Evolutionary conservation across 345 rosid genomes (phyloP), one percentile per base, ranked within the genome.

Genomic region (Erodium maritimum): DNA sequence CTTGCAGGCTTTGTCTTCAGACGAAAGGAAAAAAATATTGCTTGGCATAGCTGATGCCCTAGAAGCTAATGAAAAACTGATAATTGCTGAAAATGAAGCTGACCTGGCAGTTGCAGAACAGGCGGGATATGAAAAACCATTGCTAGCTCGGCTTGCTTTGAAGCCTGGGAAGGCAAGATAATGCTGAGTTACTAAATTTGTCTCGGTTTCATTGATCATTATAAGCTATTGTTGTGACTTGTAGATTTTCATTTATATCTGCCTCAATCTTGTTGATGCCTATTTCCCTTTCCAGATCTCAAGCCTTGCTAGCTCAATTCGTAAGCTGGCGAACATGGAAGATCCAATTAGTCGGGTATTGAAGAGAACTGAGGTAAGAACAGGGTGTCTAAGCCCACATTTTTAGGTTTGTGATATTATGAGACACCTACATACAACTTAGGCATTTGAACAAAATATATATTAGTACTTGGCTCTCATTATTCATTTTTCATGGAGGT

Each of bases 251-350:
- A 14, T 42, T 7, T 42, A 42, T 42, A 42, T 42, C 14, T 9
- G 48, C 14, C 48, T 42, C 48, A 42, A 42, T 42, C 48, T 42
- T 10, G 17, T 42, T 42, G 17, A 42, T 3, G 14, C 17, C 11
- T 11, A 42, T 14, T 42, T 42, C 12, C 16, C 48, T 42, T 42
- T 42, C 8, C 82, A 93, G 99, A 87, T 90, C 64, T 75, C 71
- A 11, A 81, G 80, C 74, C 97, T 94, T 70, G 81, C 93, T 37
- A 67, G 73, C 62, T 79, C 91, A 21, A 77, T 94, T 62, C 97
- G 96, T 52, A 67, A 77, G 67, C 91, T 94, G 70, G 97, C 96
- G 7, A 78, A 87, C 66, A 87, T 94, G 99, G 88, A 87, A 69
- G 99, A 94, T 67, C 95, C 99, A 57, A 82, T 87, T 48, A 91